Percentiles rank a stretch among this genome's conserved stretches.
Evolutionary conservation across 805 yeast species (phyloP).

Genomic region (Nakazawaea ernobii): DNA sequence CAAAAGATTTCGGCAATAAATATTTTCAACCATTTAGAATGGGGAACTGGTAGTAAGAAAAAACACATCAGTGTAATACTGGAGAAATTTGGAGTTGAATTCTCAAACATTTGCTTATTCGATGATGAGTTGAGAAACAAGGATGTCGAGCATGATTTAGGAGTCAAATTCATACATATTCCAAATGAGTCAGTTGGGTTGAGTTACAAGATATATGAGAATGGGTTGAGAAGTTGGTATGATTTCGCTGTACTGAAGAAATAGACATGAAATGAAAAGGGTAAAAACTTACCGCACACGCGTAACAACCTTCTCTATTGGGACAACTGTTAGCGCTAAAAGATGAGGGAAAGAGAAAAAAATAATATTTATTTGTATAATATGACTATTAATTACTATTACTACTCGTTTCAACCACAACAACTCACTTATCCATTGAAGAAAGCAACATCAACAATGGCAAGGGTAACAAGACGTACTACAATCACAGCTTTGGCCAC

Average conservation of each 20-base stretch:
- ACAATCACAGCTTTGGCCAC: conserved; percentile 6
- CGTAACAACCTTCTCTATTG: conserved; percentile 3
- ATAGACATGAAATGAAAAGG: not conserved
- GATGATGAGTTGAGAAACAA: conserved; percentile 78
- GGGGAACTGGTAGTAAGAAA: conserved; percentile 63
- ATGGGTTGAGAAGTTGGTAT: conserved; percentile 34
- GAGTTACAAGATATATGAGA: conserved; percentile 46
- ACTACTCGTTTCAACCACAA: too few relatives aligned
- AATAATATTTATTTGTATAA: not conserved
- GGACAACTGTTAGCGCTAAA: not conserved
- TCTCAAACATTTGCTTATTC: conserved; percentile 48
- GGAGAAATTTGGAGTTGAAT: conserved; percentile 38
- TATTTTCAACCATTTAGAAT: conserved; percentile 54
- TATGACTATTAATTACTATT: not conserved
- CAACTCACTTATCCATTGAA: too few relatives aligned
- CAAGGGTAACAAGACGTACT: conserved; percentile 2
- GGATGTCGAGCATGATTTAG: conserved; percentile 62
- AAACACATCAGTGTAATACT: conserved; percentile 49
- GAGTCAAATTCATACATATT: conserved; percentile 65
- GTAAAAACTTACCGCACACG: not conserved
- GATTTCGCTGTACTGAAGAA: conserved; percentile 4
- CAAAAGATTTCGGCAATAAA: conserved; percentile 24
- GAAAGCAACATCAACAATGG: too few relatives aligned
- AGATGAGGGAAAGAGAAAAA: not conserved
- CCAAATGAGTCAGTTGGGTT: conserved; percentile 52